A percentile compares a stretch with the other conserved stretches of the same genome.
Conservation (phyloP, 2,329 filamentous ascomycete species). For the Aspergillus pseudonomiae region DNA sequence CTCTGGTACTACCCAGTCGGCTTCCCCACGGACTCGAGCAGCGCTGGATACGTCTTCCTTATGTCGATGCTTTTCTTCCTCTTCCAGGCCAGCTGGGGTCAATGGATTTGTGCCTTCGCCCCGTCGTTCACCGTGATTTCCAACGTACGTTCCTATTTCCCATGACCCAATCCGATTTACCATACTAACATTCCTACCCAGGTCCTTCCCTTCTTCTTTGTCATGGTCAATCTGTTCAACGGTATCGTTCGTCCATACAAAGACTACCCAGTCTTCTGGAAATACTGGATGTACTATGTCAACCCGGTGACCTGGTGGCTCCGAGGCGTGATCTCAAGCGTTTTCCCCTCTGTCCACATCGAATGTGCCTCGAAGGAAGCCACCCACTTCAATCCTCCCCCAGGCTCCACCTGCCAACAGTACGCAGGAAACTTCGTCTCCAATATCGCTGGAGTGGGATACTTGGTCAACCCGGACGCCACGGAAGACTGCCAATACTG, state of each 20-base stretch:
- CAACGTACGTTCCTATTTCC: slow-evolving; percentile 49
- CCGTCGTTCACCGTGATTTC: slow-evolving; percentile 77
- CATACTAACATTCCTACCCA: slow-evolving; percentile 21
- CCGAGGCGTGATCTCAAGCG: slow-evolving; percentile 67
- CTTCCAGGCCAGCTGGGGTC: slow-evolving; percentile 75
- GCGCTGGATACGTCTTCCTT: slow-evolving; percentile 74
- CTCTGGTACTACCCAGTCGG: slow-evolving; percentile 79
- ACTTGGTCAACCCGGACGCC: slow-evolving; percentile 64
- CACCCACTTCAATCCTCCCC: slow-evolving; percentile 67
- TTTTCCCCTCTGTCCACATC: slow-evolving; percentile 57
- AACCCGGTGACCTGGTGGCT: slow-evolving; percentile 75
- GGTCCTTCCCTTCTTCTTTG: slow-evolving; percentile 77
- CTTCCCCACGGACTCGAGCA: slow-evolving; percentile 64
- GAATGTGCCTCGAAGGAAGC: slow-evolving; percentile 60
- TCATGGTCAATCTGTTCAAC: slow-evolving; percentile 76
- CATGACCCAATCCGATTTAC: background rate
- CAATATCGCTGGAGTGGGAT: slow-evolving; percentile 55
- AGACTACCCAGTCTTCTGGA: slow-evolving; percentile 70
- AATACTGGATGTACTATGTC: slow-evolving; percentile 70
- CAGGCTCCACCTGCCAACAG: slow-evolving; percentile 63
- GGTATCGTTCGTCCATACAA: slow-evolving; percentile 72
- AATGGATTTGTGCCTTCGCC: slow-evolving; percentile 83
- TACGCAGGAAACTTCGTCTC: slow-evolving; percentile 66
- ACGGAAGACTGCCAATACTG: slow-evolving; percentile 70
- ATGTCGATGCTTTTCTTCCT: slow-evolving; percentile 79